These are phyloP conservation scores for Ajuga reptans DNA, from an alignment of 305 asterid species.

Conservation along the genomic window DNA sequence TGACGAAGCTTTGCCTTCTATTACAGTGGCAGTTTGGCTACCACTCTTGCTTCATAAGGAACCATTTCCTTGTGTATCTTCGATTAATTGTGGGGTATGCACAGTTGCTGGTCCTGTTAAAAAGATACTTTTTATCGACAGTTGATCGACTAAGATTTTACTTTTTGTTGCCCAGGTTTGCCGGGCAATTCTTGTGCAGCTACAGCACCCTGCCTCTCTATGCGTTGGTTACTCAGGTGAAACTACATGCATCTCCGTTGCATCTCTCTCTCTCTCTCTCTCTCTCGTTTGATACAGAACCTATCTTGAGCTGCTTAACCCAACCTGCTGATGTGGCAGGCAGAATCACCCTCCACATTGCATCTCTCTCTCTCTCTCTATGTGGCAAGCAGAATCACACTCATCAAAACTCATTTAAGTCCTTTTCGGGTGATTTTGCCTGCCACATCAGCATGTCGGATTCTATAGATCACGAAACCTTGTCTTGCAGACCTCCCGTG, in stretches of 20 bases:
- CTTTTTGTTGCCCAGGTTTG: slow-evolving; percentile 43
- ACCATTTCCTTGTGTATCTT: slow-evolving; percentile 68
- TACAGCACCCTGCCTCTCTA: slow-evolving; percentile 98
- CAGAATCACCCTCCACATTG: background rate
- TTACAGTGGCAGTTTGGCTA: slow-evolving; percentile 99
- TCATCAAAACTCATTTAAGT: background rate
- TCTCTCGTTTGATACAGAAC: background rate
- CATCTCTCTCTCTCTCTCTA: too few relatives aligned
- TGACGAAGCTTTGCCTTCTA: slow-evolving; percentile 21
- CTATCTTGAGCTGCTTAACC: background rate
- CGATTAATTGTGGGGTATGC: slow-evolving; percentile 81
- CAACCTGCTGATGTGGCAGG: background rate
- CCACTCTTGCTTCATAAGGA: slow-evolving; percentile 71
- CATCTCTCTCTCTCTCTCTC: background rate
- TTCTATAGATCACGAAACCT: too few relatives aligned
- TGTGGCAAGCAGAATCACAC: background rate
- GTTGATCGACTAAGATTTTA: slow-evolving; percentile 18
- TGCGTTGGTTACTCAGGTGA: slow-evolving; percentile 93
- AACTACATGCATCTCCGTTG: slow-evolving; percentile 5
- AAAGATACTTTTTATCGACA: background rate
- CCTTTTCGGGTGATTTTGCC: background rate
- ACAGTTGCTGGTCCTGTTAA: background rate
- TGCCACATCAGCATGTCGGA: background rate
- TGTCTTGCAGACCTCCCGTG: background rate
- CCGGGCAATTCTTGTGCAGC: slow-evolving; percentile 94